Evolutionary conservation across 306 rosid species (phyloP).

Genomic region (Gastrolobium bilobum): DNA sequence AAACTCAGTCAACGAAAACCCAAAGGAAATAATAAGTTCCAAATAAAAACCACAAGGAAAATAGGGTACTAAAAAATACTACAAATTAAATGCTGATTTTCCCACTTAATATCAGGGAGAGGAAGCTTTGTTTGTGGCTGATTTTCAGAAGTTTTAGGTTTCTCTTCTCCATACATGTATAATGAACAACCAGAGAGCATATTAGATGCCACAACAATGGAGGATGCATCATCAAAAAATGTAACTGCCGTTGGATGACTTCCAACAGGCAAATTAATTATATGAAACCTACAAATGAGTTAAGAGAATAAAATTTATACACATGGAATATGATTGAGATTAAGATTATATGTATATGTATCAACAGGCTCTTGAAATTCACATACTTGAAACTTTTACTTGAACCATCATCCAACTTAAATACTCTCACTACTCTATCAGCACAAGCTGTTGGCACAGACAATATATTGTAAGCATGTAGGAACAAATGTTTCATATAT

Average conservation of each 20-base stretch:
- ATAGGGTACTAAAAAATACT: constrained; percentile 33
- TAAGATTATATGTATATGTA: constrained; percentile 20
- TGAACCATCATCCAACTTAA: constrained; percentile 91
- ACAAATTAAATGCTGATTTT: constrained; percentile 51
- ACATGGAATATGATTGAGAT: constrained; percentile 38
- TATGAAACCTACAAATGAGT: constrained; percentile 72
- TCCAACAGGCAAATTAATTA: constrained; percentile 89
- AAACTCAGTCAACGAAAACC: constrained; percentile 23
- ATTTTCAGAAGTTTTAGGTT: constrained; percentile 66
- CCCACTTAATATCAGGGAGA: constrained; percentile 96
- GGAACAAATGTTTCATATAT: constrained; percentile 19
- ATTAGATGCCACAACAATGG: constrained; percentile 86
- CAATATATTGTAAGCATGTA: constrained; percentile 33
- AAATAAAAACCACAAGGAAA: not conserved
- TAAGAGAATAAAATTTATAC: constrained; percentile 40
- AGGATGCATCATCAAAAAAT: constrained; percentile 73
- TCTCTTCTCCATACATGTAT: constrained; percentile 93
- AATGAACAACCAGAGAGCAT: constrained; percentile 74
- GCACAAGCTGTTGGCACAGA: constrained; percentile 77
- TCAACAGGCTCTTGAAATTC: constrained; percentile 48
- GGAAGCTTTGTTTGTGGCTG: constrained; percentile 84
- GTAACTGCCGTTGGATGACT: constrained; percentile 88
- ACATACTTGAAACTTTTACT: constrained; percentile 97
- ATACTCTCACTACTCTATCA: constrained; percentile 93
- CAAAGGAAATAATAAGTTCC: not conserved